Base-by-base conservation (phyloP, 1,284 basidiomycete genomes). In the Afroboletus lepidellus region DNA sequence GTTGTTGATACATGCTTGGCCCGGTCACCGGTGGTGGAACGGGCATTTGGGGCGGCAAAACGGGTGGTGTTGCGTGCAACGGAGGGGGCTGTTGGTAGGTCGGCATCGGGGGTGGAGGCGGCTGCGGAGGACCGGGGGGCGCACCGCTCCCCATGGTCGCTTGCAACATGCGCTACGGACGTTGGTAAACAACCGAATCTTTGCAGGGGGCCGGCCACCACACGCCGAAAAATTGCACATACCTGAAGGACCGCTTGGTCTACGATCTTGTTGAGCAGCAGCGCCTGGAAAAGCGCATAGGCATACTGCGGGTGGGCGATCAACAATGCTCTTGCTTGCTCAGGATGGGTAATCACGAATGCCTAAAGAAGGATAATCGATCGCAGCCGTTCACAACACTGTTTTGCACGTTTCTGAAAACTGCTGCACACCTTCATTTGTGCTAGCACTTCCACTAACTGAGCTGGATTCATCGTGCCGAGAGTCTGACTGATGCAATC, bases 231-330 rank as follows among this genome's bases (percentile, higher is more conserved):
- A 6, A 46, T 36, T 42, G 18, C 34, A 65, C 78, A 63, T 61
- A 85, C 83, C 64, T 86, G 78, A 3, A 98, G 77, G 46, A 98
- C 85, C 2, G 83, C 81, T 1, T 90, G 83, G 60, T 98, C 95
- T 43, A 99, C 92, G 23, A 99, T 92, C 66, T 96, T 93, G 79
- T 97, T 92, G 54, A 98, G 77, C 6, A 99, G 76, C 65, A 99
- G 84, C 0, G 93, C 91, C 74, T 98, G 96, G 76, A 99, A 98
- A 18, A 99, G 79, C 1, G 96, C 96, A 67, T 98, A 99, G 3
- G 94, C 88, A 16, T 98, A 80, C 72, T 99, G 96, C 15, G 97
- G 96, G 63, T 98, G 89, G 8, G 83, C 77, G 9, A 84, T 75
- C 30, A 99, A 80, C 32, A 99, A 74, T 5, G 81, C 76, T 43